phyloP scores from a whole-genome alignment of 257 asterid genomes.

The Lavandula angustifolia region DNA sequence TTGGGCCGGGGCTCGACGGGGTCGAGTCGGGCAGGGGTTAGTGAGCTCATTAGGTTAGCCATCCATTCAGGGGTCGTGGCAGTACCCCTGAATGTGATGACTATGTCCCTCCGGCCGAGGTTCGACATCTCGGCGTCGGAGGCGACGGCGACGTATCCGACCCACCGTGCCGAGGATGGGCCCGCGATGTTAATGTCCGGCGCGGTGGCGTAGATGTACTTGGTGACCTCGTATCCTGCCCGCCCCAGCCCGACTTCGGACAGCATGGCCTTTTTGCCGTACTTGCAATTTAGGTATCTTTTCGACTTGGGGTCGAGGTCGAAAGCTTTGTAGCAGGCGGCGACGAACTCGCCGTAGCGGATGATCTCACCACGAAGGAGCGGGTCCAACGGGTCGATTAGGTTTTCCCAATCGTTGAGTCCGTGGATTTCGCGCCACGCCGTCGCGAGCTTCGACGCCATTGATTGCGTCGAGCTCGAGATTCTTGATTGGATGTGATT shows the following conservation, averaged over 20 bases:
- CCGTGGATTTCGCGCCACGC: conserved; percentile 67
- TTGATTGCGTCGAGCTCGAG: neutral
- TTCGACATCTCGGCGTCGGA: conserved; percentile 33
- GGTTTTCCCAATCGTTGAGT: conserved; percentile 52
- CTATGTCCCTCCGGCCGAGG: conserved; percentile 60
- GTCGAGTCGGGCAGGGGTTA: conserved; percentile 55
- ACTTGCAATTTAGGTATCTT: conserved; percentile 68
- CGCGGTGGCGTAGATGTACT: conserved; percentile 58
- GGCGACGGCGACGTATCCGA: conserved; percentile 60
- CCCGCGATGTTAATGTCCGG: conserved; percentile 38
- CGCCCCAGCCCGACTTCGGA: conserved; percentile 45
- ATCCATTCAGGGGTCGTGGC: conserved; percentile 60
- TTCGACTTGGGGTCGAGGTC: conserved; percentile 57
- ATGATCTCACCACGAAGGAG: conserved; percentile 53
- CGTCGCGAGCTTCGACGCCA: conserved; percentile 32
- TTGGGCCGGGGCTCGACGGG: conserved; percentile 51
- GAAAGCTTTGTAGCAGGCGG: conserved; percentile 67
- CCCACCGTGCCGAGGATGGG: conserved; percentile 42
- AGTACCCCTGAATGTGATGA: conserved; percentile 63
- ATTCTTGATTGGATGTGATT: neutral
- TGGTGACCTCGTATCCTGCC: conserved; percentile 57
- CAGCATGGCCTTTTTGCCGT: conserved; percentile 43
- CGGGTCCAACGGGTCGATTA: conserved; percentile 56
- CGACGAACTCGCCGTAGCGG: conserved; percentile 62
- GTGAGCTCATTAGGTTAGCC: conserved; percentile 62